Percentiles rank a stretch among this genome's conserved stretches.
These are phyloP conservation scores for Dactylellina parvicollis DNA, from an alignment of 2,329 filamentous ascomycete genomes.

Conservation along the genomic window DNA sequence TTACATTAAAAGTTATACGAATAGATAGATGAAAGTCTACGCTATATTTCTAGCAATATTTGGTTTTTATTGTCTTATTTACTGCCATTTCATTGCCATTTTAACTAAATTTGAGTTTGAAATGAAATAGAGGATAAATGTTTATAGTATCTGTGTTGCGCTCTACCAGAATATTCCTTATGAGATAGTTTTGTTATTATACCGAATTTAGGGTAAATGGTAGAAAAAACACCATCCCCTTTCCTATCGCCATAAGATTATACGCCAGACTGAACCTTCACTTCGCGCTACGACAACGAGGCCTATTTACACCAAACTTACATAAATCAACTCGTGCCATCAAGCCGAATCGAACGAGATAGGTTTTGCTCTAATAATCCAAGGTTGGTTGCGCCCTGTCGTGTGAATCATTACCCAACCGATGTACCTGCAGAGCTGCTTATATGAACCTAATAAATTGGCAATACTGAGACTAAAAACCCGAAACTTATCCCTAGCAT, in stretches of 20 bases:
- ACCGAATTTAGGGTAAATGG: conserved; percentile 1
- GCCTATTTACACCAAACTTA: conserved; percentile 42
- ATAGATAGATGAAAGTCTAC: not conserved
- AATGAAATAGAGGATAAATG: not conserved
- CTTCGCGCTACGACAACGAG: conserved; percentile 6
- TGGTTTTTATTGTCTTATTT: not conserved
- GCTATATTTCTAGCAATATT: not conserved
- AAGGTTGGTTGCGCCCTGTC: conserved; percentile 8
- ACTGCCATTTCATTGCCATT: too few relatives aligned
- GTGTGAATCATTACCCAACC: too few relatives aligned
- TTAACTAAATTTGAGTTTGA: not conserved
- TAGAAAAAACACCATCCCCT: conserved; percentile 6
- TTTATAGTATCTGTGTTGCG: conserved; percentile 5
- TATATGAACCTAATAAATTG: too few relatives aligned
- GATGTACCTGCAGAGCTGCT: too few relatives aligned
- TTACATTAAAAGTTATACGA: not conserved
- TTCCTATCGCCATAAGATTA: conserved; percentile 5
- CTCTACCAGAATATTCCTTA: too few relatives aligned
- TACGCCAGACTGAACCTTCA: not conserved
- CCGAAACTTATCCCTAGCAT: too few relatives aligned
- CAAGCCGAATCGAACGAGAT: conserved; percentile 20
- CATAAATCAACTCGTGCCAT: conserved; percentile 31
- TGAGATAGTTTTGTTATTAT: too few relatives aligned
- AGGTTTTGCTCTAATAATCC: conserved; percentile 11
- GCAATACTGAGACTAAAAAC: too few relatives aligned